Percentiles rank a stretch among this genome's conserved stretches.
Evolutionary conservation across 257 asterid species (phyloP).

Genomic region (Cynanchum wilfordii): DNA sequence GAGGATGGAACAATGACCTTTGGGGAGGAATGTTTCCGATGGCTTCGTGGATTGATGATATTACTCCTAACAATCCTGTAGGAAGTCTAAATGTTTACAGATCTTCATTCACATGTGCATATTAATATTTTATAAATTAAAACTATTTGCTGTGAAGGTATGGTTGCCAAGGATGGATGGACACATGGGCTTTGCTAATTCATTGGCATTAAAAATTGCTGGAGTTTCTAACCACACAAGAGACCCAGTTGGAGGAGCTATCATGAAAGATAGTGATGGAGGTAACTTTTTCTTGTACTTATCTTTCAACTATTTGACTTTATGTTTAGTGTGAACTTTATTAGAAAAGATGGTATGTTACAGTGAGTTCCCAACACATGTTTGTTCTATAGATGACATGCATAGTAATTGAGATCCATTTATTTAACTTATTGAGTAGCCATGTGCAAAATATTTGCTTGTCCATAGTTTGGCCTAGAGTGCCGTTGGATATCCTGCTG

Average conservation of each 20-base stretch:
- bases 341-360: neutral
- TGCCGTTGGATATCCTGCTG: neutral
- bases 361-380: neutral
- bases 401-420: neutral
- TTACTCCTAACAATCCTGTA: conserved; percentile 87
- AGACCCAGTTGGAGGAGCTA: conserved; percentile 73
- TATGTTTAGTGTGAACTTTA: neutral
- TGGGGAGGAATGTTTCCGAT: conserved; percentile 95
- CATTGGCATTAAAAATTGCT: conserved; percentile 70
- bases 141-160: conserved; percentile 43
- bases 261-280: conserved; percentile 50
- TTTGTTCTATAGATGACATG: neutral
- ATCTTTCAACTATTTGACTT: neutral
- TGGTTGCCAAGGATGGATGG: conserved; percentile 96
- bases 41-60: conserved; percentile 93
- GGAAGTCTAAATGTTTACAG: conserved; percentile 19
- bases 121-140: conserved; percentile 5
- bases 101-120: conserved; percentile 18
- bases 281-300: conserved; percentile 38
- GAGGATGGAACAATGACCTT: conserved; percentile 94
- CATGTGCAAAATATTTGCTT: neutral
- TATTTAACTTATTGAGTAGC: neutral
- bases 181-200: conserved; percentile 95
- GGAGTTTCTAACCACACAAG: conserved; percentile 49
- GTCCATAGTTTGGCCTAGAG: neutral